Conservation (phyloP, 1,284 basidiomycete species). For the Melampsora larici-populina region DNA sequence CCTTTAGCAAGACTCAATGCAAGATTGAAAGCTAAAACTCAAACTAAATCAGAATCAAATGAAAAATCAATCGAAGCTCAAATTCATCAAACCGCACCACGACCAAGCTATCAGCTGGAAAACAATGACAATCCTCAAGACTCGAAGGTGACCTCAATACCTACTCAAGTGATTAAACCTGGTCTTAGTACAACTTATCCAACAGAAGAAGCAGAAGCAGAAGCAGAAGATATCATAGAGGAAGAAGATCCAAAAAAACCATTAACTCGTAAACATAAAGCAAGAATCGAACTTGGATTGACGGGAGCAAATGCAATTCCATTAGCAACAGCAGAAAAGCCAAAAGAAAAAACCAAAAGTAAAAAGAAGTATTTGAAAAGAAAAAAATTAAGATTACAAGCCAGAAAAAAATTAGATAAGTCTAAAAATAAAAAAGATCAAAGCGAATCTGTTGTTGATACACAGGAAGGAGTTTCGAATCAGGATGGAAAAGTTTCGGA, state of each 20-base stretch:
- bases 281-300: conserved; percentile 22
- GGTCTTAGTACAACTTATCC: background rate
- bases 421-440: conserved; percentile 51
- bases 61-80: background rate
- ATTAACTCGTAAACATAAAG: conserved; percentile 36
- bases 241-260: background rate
- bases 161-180: background rate
- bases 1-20: conserved; percentile 32
- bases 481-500: background rate
- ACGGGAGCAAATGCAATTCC: conserved; percentile 41
- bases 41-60: background rate
- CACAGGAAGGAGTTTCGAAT: too few species aligned
- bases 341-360: conserved; percentile 59
- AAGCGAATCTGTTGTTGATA: conserved; percentile 3
- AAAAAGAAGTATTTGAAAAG: conserved; percentile 66
- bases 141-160: background rate
- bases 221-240: background rate
- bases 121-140: too few species aligned
- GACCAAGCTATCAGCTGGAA: background rate
- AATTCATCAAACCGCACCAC: background rate
- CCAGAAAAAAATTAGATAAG: conserved; percentile 56
- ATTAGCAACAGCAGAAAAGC: conserved; percentile 1
- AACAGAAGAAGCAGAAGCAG: background rate
- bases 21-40: conserved; percentile 12
- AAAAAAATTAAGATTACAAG: conserved; percentile 65